Conservation (phyloP, 2,329 filamentous ascomycete genomes). For the Venturia oleaginea region DNA sequence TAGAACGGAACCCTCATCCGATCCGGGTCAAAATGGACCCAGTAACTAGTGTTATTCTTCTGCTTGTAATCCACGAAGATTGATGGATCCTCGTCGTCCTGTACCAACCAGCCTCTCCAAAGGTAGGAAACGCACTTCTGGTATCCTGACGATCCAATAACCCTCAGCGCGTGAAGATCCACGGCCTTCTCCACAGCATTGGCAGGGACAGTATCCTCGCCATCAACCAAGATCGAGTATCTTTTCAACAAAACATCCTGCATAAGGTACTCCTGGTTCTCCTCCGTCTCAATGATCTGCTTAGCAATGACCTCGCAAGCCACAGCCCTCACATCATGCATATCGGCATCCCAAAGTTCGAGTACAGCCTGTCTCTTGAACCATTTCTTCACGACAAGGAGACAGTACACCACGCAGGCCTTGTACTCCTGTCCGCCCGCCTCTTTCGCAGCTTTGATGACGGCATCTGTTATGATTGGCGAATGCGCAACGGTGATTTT, state of each 20-base stretch:
- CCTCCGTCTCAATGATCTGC: conserved; percentile 71
- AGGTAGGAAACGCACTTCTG: conserved; percentile 91
- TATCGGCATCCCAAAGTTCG: conserved; percentile 87
- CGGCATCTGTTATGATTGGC: conserved; percentile 69
- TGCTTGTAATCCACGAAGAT: conserved; percentile 81
- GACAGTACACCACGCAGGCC: conserved; percentile 74
- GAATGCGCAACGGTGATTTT: conserved; percentile 74
- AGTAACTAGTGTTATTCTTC: conserved; percentile 68
- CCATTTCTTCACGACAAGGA: conserved; percentile 66
- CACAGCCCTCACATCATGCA: conserved; percentile 67
- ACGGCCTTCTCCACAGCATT: conserved; percentile 93
- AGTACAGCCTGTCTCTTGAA: conserved; percentile 69
- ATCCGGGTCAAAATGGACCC: conserved; percentile 82
- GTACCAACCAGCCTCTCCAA: conserved; percentile 94
- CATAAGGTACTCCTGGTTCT: conserved; percentile 68
- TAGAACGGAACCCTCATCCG: conserved; percentile 88
- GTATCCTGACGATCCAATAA: conserved; percentile 89
- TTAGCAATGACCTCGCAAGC: conserved; percentile 94
- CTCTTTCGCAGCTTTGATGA: conserved; percentile 70
- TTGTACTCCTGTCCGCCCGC: conserved; percentile 68
- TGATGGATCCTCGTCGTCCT: conserved; percentile 85
- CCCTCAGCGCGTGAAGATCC: conserved; percentile 76
- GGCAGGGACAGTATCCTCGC: conserved; percentile 60
- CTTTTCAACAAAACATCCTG: conserved; percentile 76
- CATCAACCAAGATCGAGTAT: conserved; percentile 71